Conservation (phyloP, 768 basidiomycete species). For the Leucocoprinus leucothites region DNA sequence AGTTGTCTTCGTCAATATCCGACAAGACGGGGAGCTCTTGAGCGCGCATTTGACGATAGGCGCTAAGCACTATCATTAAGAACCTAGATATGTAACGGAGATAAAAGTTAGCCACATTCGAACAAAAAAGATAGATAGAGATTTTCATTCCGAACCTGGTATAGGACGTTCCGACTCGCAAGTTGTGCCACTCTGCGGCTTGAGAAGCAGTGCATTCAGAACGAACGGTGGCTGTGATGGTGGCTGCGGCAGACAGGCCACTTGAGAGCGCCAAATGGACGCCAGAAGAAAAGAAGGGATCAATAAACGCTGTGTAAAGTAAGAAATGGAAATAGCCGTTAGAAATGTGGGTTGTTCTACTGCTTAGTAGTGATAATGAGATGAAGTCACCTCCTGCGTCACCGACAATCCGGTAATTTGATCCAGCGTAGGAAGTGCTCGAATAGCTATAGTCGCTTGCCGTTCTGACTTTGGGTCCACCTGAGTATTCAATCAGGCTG, state of each 20-base stretch:
- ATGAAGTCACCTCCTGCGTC: constrained; percentile 25
- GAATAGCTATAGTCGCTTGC: constrained; percentile 34
- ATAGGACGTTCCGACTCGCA: constrained; percentile 30
- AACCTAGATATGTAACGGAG: constrained; percentile 25
- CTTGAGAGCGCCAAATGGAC: constrained; percentile 31
- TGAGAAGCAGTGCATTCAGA: constrained; percentile 27
- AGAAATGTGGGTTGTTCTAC: no score
- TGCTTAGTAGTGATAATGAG: no score
- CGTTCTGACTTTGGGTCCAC: constrained; percentile 18
- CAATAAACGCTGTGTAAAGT: constrained; percentile 20
- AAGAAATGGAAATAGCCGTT: no score
- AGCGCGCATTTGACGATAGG: constrained; percentile 43
- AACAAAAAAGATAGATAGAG: not conserved
- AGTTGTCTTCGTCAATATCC: constrained; percentile 44
- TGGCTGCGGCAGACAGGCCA: constrained; percentile 31
- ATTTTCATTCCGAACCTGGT: constrained; percentile 23
- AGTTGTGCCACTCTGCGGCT: constrained; percentile 28
- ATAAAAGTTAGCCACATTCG: not conserved
- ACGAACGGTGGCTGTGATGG: constrained; percentile 30
- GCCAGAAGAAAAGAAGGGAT: constrained; percentile 28
- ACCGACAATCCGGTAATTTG: constrained; percentile 28
- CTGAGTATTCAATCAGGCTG: constrained; percentile 22
- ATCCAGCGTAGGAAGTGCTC: constrained; percentile 27
- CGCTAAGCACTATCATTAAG: constrained; percentile 43
- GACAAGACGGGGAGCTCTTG: constrained; percentile 36